Conservation (phyloP, 768 basidiomycete species). For the Leccinellum rugosiceps region DNA sequence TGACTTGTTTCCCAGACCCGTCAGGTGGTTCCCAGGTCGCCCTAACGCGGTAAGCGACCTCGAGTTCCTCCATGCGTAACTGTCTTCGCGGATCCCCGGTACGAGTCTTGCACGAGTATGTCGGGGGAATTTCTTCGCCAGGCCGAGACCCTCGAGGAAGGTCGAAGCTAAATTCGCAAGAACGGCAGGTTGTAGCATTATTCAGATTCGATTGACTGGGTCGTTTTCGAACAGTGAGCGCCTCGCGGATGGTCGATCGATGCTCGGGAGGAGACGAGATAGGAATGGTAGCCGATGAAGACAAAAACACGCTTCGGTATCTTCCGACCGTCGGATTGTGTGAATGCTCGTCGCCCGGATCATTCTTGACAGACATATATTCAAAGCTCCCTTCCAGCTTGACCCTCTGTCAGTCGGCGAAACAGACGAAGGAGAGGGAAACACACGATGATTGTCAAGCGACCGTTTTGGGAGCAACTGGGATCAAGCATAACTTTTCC, state of each 20-base stretch:
- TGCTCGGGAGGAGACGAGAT: constrained; percentile 32
- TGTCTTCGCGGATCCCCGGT: constrained; percentile 24
- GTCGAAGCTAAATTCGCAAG: constrained; percentile 51
- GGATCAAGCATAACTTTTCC: constrained; percentile 60
- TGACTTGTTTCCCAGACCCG: constrained; percentile 39
- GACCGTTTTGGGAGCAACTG: constrained; percentile 50
- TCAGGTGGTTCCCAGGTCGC: constrained; percentile 57
- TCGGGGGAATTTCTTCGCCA: constrained; percentile 62
- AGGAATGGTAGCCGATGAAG: constrained; percentile 42
- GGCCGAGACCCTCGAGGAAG: constrained; percentile 47
- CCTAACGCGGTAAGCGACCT: constrained; percentile 53
- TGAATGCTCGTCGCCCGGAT: constrained; percentile 17
- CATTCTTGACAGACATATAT: constrained; percentile 34
- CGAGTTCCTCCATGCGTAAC: constrained; percentile 33
- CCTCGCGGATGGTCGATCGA: constrained; percentile 23
- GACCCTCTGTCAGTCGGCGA: constrained; percentile 4
- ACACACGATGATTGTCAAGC: constrained; percentile 53
- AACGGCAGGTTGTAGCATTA: constrained; percentile 25
- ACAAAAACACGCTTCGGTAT: constrained; percentile 48
- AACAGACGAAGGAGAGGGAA: not conserved
- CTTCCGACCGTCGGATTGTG: constrained; percentile 22
- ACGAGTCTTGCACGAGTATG: constrained; percentile 44
- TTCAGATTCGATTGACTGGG: constrained; percentile 42
- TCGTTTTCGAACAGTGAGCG: constrained; percentile 43
- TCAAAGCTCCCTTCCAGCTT: constrained; percentile 65